Conservation (phyloP, 192 early-diverging fungal species). For the Ramicandelaber brevisporus region DNA sequence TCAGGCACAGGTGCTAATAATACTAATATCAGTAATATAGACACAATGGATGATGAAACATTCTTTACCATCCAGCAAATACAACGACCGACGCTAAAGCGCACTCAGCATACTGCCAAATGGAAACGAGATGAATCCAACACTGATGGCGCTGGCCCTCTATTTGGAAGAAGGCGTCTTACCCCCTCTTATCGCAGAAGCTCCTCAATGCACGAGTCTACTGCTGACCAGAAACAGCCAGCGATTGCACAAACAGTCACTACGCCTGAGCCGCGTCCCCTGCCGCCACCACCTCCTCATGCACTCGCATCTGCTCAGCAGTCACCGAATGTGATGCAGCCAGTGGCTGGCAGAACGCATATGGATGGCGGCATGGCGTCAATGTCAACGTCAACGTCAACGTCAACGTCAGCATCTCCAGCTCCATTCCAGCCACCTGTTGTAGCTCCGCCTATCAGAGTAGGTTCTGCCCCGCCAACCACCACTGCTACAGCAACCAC, state of each 20-base stretch:
- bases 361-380: too few species aligned
- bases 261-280: conserved; percentile 1
- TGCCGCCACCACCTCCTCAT: conserved; percentile 3
- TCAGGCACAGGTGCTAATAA: too few species aligned
- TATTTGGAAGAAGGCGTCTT: not conserved
- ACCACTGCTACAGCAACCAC: conserved; percentile 3
- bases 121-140: conserved; percentile 3
- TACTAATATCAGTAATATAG: conserved; percentile 10
- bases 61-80: conserved; percentile 16
- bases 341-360: too few species aligned
- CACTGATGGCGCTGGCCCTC: not conserved
- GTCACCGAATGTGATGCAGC: not conserved
- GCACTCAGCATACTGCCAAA: conserved; percentile 18
- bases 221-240: not conserved
- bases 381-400: too few species aligned
- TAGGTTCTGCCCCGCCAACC: not conserved
- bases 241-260: not conserved
- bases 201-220: not conserved
- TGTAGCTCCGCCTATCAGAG: too few species aligned
- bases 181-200: not conserved
- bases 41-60: conserved; percentile 5
- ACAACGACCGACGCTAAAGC: conserved; percentile 16
- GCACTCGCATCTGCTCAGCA: conserved; percentile 2
- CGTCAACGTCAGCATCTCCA: too few species aligned
- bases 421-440: too few species aligned